These are phyloP conservation scores for Microsporum audouinii DNA, from an alignment of 2,329 filamentous ascomycete genomes.

Conservation along the genomic window DNA sequence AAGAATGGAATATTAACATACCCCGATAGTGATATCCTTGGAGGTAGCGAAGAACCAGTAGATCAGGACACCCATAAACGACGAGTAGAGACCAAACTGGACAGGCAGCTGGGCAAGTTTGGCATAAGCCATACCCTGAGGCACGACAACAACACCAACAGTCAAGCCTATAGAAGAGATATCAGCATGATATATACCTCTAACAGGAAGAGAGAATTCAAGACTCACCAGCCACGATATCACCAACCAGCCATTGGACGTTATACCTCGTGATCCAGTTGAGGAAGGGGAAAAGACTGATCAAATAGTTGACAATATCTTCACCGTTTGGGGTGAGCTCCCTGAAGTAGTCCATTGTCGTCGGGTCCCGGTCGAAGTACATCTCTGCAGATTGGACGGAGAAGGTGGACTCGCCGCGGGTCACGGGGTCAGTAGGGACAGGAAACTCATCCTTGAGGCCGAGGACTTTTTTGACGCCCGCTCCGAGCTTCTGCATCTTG, in stretches of 20 bases:
- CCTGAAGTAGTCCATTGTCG: constrained; percentile 57
- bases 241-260: constrained; percentile 73
- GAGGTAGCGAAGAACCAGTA: constrained; percentile 99
- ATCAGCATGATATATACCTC: constrained; percentile 6
- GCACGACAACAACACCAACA: constrained; percentile 73
- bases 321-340: constrained; percentile 49
- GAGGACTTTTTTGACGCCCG: constrained; percentile 62
- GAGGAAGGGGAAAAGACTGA: constrained; percentile 72
- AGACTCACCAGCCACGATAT: constrained; percentile 68
- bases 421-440: constrained; percentile 49
- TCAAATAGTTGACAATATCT: constrained; percentile 50
- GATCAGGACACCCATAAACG: constrained; percentile 85
- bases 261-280: constrained; percentile 90
- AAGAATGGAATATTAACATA: constrained; percentile 39
- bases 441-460: constrained; percentile 67
- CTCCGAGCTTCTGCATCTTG: constrained; percentile 44
- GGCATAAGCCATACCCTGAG: constrained; percentile 93
- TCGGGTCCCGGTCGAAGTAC: constrained; percentile 75
- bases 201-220: constrained; percentile 7
- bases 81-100: constrained; percentile 83
- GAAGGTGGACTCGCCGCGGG: constrained; percentile 66
- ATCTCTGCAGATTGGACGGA: constrained; percentile 61
- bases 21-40: constrained; percentile 95
- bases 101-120: constrained; percentile 65
- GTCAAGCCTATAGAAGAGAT: constrained; percentile 45